These are phyloP conservation scores for Lachnellula hyalina DNA, from an alignment of 2,329 filamentous ascomycete genomes.

Conservation along the genomic window DNA sequence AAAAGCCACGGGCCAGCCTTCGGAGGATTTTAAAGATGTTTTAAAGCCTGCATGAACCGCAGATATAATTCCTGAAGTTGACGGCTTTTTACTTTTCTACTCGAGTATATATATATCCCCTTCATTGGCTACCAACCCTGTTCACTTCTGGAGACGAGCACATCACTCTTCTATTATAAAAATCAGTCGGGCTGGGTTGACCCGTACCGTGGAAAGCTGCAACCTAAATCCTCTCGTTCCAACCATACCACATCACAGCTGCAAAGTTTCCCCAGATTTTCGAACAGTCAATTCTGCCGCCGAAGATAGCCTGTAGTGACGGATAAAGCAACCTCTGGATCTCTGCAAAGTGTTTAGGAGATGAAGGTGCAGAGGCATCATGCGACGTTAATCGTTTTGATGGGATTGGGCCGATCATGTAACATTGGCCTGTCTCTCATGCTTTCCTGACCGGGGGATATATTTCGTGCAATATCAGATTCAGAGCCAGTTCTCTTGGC, in stretches of 20 bases:
- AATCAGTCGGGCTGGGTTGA: slow-evolving; percentile 6
- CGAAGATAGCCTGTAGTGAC: slow-evolving; percentile 16
- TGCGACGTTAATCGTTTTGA: slow-evolving; percentile 13
- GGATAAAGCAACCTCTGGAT: slow-evolving; percentile 14
- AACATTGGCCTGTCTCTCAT: slow-evolving; percentile 1
- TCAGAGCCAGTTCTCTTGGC: background rate
- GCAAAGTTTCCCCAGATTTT: background rate
- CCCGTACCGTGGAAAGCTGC: background rate
- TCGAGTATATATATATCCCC: background rate
- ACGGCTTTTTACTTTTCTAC: background rate
- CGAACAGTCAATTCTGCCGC: slow-evolving; percentile 6
- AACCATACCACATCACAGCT: background rate
- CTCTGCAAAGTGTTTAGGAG: slow-evolving; percentile 7
- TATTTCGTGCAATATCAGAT: slow-evolving; percentile 1
- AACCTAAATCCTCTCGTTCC: slow-evolving; percentile 9
- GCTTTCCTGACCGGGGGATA: background rate
- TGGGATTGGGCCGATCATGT: slow-evolving; percentile 2
- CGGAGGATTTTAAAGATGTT: slow-evolving; percentile 9
- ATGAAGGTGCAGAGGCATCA: slow-evolving; percentile 7
- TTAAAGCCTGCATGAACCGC: background rate
- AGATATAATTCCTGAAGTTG: background rate
- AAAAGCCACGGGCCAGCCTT: background rate
- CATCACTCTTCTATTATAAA: slow-evolving; percentile 7
- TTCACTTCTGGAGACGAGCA: slow-evolving; percentile 20
- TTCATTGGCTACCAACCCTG: background rate